Evolutionary conservation across 2,329 filamentous ascomycete genomes (phyloP).

Genomic region (Tolypocladium cylindrosporum): DNA sequence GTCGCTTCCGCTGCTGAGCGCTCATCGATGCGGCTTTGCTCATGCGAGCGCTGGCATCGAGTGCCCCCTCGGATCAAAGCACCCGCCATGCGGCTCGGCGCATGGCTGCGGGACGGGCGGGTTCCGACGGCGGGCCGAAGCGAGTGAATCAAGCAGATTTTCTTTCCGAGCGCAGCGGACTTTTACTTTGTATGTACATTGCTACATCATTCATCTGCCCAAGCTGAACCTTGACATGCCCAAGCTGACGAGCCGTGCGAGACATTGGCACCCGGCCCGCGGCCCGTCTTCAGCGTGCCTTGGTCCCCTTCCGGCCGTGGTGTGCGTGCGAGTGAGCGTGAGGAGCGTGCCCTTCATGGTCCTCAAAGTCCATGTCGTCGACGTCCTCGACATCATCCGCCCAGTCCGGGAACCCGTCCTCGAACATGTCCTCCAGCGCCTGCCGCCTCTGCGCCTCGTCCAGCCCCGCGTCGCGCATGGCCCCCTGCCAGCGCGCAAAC

Average conservation of each 20-base stretch:
- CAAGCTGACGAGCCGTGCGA: neutral
- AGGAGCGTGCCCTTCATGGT: neutral
- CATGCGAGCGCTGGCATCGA: neutral
- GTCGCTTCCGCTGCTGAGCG: neutral
- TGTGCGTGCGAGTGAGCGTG: neutral
- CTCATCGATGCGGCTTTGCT: neutral
- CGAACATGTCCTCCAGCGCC: slow-evolving; percentile 38
- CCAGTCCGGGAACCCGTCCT: slow-evolving; percentile 51
- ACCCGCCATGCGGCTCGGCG: neutral
- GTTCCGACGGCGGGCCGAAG: neutral
- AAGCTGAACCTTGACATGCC: neutral
- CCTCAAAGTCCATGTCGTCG: slow-evolving; percentile 13
- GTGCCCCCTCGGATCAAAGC: too few relatives aligned
- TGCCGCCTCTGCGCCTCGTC: slow-evolving; percentile 30
- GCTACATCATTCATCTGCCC: neutral
- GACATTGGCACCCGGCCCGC: neutral
- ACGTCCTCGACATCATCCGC: slow-evolving; percentile 28
- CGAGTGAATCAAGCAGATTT: neutral
- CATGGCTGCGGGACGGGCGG: too few relatives aligned
- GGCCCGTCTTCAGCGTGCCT: neutral
- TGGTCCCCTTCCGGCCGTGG: neutral
- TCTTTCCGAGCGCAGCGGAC: neutral
- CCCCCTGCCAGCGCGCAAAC: slow-evolving; percentile 39
- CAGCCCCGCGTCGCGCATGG: slow-evolving; percentile 34
- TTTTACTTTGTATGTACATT: neutral